Conservation (phyloP, 2,329 filamentous ascomycete genomes). For the Phyllosticta citrichinensis region DNA sequence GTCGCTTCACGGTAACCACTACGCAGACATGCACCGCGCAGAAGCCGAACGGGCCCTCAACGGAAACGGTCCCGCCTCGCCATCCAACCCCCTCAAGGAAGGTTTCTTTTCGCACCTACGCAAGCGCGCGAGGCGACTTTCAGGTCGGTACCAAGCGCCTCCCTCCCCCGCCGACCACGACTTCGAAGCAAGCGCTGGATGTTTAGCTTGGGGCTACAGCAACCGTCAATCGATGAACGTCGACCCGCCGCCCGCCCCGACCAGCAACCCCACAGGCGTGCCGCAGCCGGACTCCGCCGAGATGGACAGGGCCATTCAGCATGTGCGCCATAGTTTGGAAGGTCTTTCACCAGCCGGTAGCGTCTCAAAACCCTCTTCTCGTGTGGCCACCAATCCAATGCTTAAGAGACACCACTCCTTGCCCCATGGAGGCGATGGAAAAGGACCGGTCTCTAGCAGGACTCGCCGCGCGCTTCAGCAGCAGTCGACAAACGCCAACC, state of each 20-base stretch:
- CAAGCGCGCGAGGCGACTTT: constrained; percentile 85
- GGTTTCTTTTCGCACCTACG: constrained; percentile 97
- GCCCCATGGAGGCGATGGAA: constrained; percentile 5
- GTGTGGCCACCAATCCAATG: constrained; percentile 35
- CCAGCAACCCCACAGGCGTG: constrained; percentile 17
- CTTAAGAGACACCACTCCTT: constrained; percentile 41
- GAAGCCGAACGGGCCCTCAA: constrained; percentile 87
- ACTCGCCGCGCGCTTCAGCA: constrained; percentile 66
- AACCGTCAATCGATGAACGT: constrained; percentile 63
- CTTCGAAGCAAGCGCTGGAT: constrained; percentile 84
- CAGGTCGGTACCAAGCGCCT: constrained; percentile 77
- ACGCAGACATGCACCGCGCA: constrained; percentile 78
- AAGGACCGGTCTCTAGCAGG: constrained; percentile 61
- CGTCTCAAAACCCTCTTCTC: constrained; percentile 23
- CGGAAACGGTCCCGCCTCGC: constrained; percentile 68
- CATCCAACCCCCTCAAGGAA: constrained; percentile 73
- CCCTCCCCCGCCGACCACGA: constrained; percentile 75
- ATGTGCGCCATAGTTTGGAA: constrained; percentile 50
- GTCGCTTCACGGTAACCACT: constrained; percentile 86
- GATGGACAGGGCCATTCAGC: constrained; percentile 51
- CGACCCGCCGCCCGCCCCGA: constrained; percentile 38
- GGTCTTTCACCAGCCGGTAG: constrained; percentile 18
- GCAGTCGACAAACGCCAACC: constrained; percentile 59
- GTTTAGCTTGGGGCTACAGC: constrained; percentile 63
- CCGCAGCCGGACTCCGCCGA: constrained; percentile 48